Percentiles rank a stretch among this genome's conserved stretches.
These are phyloP conservation scores for Globisporangium ultimum DNA, from an alignment of 352 stramenopile genomes.

Conservation along the genomic window DNA sequence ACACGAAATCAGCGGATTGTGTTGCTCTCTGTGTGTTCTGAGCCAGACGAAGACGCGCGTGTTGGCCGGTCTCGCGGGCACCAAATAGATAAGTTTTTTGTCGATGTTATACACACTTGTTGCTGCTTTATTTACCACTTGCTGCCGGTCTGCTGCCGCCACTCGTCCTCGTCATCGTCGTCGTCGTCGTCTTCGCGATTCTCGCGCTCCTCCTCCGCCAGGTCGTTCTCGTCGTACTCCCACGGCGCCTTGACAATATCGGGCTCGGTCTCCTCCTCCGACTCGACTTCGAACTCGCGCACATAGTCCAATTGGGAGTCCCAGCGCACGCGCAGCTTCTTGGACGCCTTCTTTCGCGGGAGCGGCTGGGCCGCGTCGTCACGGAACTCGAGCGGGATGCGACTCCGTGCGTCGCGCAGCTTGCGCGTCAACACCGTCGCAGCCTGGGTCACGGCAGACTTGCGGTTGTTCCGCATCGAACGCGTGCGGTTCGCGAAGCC, in stretches of 20 bases:
- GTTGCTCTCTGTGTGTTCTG: no score
- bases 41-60: no score
- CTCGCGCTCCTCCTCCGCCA: conserved; percentile 10
- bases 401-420: conserved; percentile 44
- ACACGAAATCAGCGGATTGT: no score
- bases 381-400: conserved; percentile 57
- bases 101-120: no score
- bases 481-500: conserved; percentile 44
- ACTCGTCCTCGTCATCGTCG: conserved; percentile 3
- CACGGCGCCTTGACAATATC: conserved; percentile 18
- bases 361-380: conserved; percentile 33
- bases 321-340: conserved; percentile 43
- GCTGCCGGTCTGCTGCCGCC: no score
- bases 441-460: conserved; percentile 24
- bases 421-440: conserved; percentile 39
- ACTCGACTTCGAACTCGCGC: conserved; percentile 62
- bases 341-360: conserved; percentile 33
- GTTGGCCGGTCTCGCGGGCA: no score
- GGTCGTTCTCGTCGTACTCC: conserved; percentile 11
- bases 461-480: conserved; percentile 37
- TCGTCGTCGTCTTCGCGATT: conserved; percentile 44
- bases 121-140: not conserved
- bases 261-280: conserved; percentile 29
- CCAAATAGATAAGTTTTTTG: no score
- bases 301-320: conserved; percentile 30